Evolutionary conservation across 352 stramenopile genomes (phyloP), one percentile per base, ranked within the genome.

Genomic region (Phytopythium chamaehyphon): DNA sequence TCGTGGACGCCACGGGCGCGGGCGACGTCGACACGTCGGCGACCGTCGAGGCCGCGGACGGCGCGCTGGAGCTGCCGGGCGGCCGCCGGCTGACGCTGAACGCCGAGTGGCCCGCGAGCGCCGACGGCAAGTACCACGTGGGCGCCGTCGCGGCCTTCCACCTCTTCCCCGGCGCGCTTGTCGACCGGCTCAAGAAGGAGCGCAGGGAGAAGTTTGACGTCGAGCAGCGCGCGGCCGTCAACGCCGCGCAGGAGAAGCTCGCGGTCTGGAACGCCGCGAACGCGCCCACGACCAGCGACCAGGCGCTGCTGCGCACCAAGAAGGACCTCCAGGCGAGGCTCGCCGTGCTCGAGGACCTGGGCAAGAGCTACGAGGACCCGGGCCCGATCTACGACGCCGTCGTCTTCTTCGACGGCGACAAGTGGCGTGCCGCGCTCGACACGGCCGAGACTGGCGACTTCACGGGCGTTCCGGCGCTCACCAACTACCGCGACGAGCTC

Each of bases 301-400:
- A 71, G 37, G 51, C 47, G 36, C 61, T 69, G 31, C 40, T 87
- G 38, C 64, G 82, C 6, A 46, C 46, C 15, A 89, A 86, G 44
- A 88, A 96, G 36, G 88, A 97, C 63, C 67, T 98, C 9, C 72
- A 96, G 61, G 72, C 76, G 18, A 71, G 74, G 38, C 61, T 93
- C 0, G 62, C 75, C 23, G 57, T 86, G 53, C 72, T 98, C 15
- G 67, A 93, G 16, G 78, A 81, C 36, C 74, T 88, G 21, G 63
- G 47, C 51, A 89, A 88, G 59, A 73, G 26, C 51, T 94, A 92
- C 45, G 76, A 96, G 48, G 93, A 98, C 73, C 80, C 78, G 18
- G 95, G 95, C 38, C 90, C 93, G n/a, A 78, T 98, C 42, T 91
- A 96, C 51, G 90, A 98, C 62, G 84, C 73, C 11, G 76, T 99